Base-by-base conservation (phyloP, 2,329 filamentous ascomycete genomes). In the Epichloe amarillans region DNA sequence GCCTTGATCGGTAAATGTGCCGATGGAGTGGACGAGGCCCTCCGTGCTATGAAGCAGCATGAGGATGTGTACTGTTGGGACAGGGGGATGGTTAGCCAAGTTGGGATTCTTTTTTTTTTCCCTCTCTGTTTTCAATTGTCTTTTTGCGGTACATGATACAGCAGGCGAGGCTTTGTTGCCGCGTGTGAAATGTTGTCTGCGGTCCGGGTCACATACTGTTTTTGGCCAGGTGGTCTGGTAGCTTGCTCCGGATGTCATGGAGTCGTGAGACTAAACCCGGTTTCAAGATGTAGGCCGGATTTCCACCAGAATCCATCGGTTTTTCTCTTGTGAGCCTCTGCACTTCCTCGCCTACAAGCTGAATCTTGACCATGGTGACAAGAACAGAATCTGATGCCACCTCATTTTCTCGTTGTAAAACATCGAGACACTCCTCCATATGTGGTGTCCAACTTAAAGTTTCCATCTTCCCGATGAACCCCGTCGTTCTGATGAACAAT, bases 361-460 rank as follows among this genome's bases (percentile, higher is more conserved):
- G 70, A 11, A 70, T 58, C 26, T 60, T 65, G 21, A 68, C 51
- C 11, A 68, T 56, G 1, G 62, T 49, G 3, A 58, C 60, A 1
- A 83, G 65, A 2, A 76, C 56, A 30, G 68, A 65, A 57, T 84
- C 80, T 2, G 69, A 69, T 0, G 70, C 64, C 23, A 66, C 67
- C 50, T 80, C 74, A 7, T 67, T 68, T 1, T 69, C 63, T 15
- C 69, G 63, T 4, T 67, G 64, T 0, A 84, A 63, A 2, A 69
- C 55, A 4, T 68, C 61, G 1, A 83, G 64, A 37, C 72, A 77
- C 37, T 82, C 77, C 33, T 81, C 77, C 67, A 83, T 73, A 48
- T 80, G 72, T 1, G 72, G 56, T 0, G 73, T 80, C 80, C 80
- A 84, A 2, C 66, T 68, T 46, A 83, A 64, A 2, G 70, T 58